Base-by-base conservation (phyloP, 2,329 filamentous ascomycete species). In the Pseudogymnoascus sp. region DNA sequence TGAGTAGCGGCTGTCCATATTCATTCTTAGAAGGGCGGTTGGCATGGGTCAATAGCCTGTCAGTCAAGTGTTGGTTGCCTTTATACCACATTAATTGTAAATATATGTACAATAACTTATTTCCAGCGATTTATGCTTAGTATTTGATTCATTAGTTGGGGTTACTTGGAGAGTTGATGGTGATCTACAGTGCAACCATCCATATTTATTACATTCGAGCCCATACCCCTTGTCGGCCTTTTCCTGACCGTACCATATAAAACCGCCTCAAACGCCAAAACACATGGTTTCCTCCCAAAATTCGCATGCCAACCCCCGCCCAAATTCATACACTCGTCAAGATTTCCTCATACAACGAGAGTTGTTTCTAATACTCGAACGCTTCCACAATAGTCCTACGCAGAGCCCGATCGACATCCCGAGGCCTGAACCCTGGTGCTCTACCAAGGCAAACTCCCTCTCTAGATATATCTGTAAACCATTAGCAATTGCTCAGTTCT, bases 391-490 rank as follows among this genome's bases (percentile, higher is more conserved):
- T 62, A 28, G 59, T 62, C 35, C 21, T 63, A n/a, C 37, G 23
- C n/a, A 74, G 69, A 47, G 73, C 72, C 23, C 67, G 64, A 64
- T 74, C 73, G 4, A 75, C 69, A 66, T 75, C 73, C 14, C 63
- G 38, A 4, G 66, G 69, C 42, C 70, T 67, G 35, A 69, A 74
- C 14, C 73, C 73, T 25, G 73, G 70, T 8, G 67, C 60, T 21
- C 72, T 64, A 16, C 73, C 72, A 12, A 75, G 59, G 63, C 73
- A 74, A 16, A 71, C 67, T 25, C 63, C 68, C 31, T 65, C 65
- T n/a, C 14, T 60, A 14, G 69, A 60, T 11, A 74, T 63, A 68
- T 72, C 72, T 74, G 38, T 5, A 33, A 59, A 23, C 14, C 25
- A 23, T 63, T 14, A 60, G 31, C 14, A 18, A 28, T 16, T 63